Percentiles rank a stretch among this genome's conserved stretches.
Evolutionary conservation across 2,329 filamentous ascomycete species (phyloP).

Genomic region (Trichoderma guizhouense): DNA sequence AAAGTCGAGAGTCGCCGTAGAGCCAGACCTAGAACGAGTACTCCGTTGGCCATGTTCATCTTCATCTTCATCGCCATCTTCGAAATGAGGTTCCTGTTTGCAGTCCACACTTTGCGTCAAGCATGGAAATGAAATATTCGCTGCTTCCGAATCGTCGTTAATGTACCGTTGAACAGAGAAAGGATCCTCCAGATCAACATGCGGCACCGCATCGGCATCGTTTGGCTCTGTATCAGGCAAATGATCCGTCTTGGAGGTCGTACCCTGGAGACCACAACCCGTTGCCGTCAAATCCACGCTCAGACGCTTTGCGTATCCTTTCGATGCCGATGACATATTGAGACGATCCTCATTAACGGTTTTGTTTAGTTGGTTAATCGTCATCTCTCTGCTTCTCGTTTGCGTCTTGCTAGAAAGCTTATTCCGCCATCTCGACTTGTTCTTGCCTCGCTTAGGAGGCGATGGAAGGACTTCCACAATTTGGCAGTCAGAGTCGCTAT

Average conservation of each 20-base stretch:
- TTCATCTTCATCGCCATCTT: not conserved
- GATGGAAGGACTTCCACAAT: not conserved
- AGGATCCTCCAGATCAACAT: not conserved
- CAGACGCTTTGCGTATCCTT: not conserved
- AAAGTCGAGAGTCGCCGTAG: constrained; percentile 1
- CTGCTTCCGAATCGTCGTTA: not conserved
- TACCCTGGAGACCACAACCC: not conserved
- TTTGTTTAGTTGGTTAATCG: not conserved
- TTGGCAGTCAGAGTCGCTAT: constrained; percentile 1
- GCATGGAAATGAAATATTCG: not conserved
- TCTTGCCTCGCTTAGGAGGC: not conserved
- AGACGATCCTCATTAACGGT: not conserved
- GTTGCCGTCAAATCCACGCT: not conserved
- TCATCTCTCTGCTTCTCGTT: not conserved
- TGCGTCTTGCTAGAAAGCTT: not conserved
- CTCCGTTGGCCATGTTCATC: not conserved
- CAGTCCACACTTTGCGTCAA: not conserved
- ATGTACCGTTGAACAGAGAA: not conserved
- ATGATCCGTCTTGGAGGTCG: not conserved
- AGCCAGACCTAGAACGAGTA: not conserved
- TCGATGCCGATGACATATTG: not conserved
- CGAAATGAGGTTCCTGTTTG: not conserved
- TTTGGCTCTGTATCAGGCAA: not conserved
- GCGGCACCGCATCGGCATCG: not conserved
- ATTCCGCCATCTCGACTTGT: not conserved